Conservation (phyloP, 2,329 filamentous ascomycete species). For the Exophiala bonariae region DNA sequence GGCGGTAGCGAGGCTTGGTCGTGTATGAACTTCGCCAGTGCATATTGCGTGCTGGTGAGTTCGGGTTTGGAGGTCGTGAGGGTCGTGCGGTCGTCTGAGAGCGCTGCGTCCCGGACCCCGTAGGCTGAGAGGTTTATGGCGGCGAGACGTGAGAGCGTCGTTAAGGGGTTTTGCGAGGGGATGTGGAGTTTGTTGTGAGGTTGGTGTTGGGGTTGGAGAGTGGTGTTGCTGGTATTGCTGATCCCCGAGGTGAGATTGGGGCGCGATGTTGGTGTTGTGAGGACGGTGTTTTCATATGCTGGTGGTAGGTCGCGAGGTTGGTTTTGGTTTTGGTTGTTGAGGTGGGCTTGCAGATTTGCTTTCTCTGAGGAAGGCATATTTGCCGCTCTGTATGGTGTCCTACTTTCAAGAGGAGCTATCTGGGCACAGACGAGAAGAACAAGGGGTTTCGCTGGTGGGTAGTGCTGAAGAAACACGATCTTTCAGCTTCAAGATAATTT, state of each 20-base stretch:
- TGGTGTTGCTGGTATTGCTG: too few relatives aligned
- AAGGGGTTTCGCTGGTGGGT: too few relatives aligned
- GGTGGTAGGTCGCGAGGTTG: slow-evolving; percentile 16
- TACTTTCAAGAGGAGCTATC: too few relatives aligned
- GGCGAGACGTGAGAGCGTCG: slow-evolving; percentile 23
- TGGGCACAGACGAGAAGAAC: too few relatives aligned
- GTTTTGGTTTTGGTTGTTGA: not conserved
- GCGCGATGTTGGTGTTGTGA: slow-evolving; percentile 2
- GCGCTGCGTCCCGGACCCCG: slow-evolving; percentile 25
- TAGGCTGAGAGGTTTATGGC: slow-evolving; percentile 30
- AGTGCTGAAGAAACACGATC: too few relatives aligned
- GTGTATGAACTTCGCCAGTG: slow-evolving; percentile 30
- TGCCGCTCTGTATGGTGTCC: too few relatives aligned
- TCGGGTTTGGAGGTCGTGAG: slow-evolving; percentile 29
- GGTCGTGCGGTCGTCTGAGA: slow-evolving; percentile 30
- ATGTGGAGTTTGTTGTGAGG: slow-evolving; percentile 3
- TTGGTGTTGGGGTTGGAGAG: slow-evolving; percentile 2
- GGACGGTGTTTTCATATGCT: slow-evolving; percentile 18
- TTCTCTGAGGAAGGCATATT: slow-evolving; percentile 8
- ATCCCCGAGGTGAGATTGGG: not conserved
- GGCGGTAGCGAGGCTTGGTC: slow-evolving; percentile 33
- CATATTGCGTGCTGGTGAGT: slow-evolving; percentile 25
- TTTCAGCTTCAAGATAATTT: too few relatives aligned
- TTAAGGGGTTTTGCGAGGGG: slow-evolving; percentile 19
- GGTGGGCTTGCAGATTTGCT: slow-evolving; percentile 5